Base-by-base conservation (phyloP, 768 basidiomycete species). In the Hygrophorus russula region DNA sequence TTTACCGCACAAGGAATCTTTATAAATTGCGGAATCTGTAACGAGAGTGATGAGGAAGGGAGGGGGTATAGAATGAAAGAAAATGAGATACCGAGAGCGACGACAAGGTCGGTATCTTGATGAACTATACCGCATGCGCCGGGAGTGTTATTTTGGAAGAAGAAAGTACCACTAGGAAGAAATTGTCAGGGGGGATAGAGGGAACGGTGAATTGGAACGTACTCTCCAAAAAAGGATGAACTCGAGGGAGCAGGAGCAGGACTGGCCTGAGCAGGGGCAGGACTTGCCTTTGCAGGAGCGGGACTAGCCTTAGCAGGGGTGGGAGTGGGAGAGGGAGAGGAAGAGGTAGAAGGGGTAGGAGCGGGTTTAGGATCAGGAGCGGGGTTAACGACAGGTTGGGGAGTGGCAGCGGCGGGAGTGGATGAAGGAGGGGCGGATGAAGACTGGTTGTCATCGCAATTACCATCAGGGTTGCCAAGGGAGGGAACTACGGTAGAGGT, bases 111-210 rank as follows among this genome's bases (percentile, higher is more conserved):
- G 19, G 11, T 52, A 61, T 94, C 92, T 2, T 54, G 45, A 69
- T 71, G 63, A 17, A 66, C 60, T 13, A 43, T 53, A 19, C 92
- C 93, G 59, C 93, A 96, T 5, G 87, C 84, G 42, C 92, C 92
- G 6, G 84, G 67, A 31, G 68, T 67, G 37, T 82, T 83, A 37
- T 74, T 63, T 68, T 88, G 86, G 62, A 67, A 73, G 68, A 71
- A 89, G 59, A 60, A 82, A 2, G 80, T 82, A 30, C 73, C 80
- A 47, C 78, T 79, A n/a, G n/a, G 24, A 43, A 39, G 36, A 24
- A 49, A n/a, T 13, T 28, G 12, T 41, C 20, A 45, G 43, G 12
- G 47, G 7, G 35, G 18, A 14, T 36, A 27, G 3, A n/a, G 18
- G n/a, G 18, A 41, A 15, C 15, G 17, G 24, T 39, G 27, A 47